Evolutionary conservation across 2,329 filamentous ascomycete species (phyloP).

Genomic region (Alternaria panax): DNA sequence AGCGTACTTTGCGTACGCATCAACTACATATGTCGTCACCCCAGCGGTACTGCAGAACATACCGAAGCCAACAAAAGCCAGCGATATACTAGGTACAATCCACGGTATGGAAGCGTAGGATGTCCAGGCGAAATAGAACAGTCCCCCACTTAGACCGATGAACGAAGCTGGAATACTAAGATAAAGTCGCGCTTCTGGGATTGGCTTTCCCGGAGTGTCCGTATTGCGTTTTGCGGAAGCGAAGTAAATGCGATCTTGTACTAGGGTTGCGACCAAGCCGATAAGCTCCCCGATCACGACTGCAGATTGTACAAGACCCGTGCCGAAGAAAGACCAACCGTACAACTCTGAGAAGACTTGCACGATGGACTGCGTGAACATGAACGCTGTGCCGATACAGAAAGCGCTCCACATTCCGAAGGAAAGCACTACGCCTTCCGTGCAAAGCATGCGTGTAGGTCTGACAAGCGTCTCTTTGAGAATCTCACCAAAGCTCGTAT

Average conservation of each 20-base stretch:
- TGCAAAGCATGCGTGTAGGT: slow-evolving; percentile 54
- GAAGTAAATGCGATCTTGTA: slow-evolving; percentile 53
- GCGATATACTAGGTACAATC: slow-evolving; percentile 57
- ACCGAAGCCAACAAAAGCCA: slow-evolving; percentile 59
- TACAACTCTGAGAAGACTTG: slow-evolving; percentile 54
- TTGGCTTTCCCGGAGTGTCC: slow-evolving; percentile 49
- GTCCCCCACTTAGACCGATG: slow-evolving; percentile 56
- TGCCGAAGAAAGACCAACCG: slow-evolving; percentile 51
- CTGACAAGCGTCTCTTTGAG: slow-evolving; percentile 50
- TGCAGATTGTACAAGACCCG: slow-evolving; percentile 56
- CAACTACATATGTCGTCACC: slow-evolving; percentile 59
- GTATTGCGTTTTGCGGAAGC: slow-evolving; percentile 50
- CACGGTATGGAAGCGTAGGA: slow-evolving; percentile 54
- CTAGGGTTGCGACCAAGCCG: slow-evolving; percentile 49
- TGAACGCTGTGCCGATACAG: slow-evolving; percentile 56
- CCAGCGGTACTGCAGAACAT: slow-evolving; percentile 57
- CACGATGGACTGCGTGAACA: slow-evolving; percentile 59
- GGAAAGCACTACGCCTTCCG: slow-evolving; percentile 59
- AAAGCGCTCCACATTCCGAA: slow-evolving; percentile 60
- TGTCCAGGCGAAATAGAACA: slow-evolving; percentile 62
- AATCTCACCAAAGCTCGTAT: slow-evolving; percentile 41
- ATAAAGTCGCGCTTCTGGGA: slow-evolving; percentile 58
- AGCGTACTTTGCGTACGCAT: slow-evolving; percentile 60
- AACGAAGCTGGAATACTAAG: slow-evolving; percentile 55
- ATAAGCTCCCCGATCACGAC: slow-evolving; percentile 57